Base-by-base conservation (phyloP, 73 alveolate species). In the Paraurostyla sp. region DNA sequence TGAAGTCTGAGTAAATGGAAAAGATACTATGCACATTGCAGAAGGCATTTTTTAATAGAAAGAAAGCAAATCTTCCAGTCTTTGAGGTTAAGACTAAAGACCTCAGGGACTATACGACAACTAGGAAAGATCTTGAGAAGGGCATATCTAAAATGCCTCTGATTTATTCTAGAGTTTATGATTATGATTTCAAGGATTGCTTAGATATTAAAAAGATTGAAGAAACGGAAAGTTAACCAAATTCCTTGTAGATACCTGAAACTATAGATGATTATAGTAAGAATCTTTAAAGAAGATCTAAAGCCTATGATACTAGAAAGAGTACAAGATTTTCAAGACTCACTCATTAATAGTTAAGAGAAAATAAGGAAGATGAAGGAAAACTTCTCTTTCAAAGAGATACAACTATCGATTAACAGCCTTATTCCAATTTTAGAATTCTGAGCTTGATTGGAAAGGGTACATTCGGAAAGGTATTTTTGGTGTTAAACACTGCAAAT, bases 361-460 rank as follows among this genome's bases (percentile, higher is more conserved):
- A 69, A 7, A 23, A 69, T 16, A 16, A 33, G 3, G 85, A 69
- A 15, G 73, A 56, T 13, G 85, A 69, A 40, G 36, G 36, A 11
- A 36, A 23, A 42, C 22, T 23, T 3, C 32, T 15, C 15, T 40
- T 36, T 27, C 18, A 41, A 25, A 69, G 45, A 15, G 49, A 43
- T n/a, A 23, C 49, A 11, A 15, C 69, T 16, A 7, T 41, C 20
- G 42, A 35, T 69, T 27, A 69, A 6, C 16, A n/a, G 40, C 20
- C 15, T 25, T 52, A 84, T 35, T 92, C 86, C 27, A 93, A 80
- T 85, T 92, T 92, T 46, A 60, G 87, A 43, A 81, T 71, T 18
- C 25, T 90, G 30, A 76, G 81, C 52, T 52, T 90, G 25, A 57
- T 90, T 42, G 95, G 95, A 36, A 83, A 89, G 57, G 95, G 95